Evolutionary conservation across 192 early-diverging fungal species (phyloP), one percentile per base, ranked within the genome.

Genomic region (Entophlyctis luteolus): DNA sequence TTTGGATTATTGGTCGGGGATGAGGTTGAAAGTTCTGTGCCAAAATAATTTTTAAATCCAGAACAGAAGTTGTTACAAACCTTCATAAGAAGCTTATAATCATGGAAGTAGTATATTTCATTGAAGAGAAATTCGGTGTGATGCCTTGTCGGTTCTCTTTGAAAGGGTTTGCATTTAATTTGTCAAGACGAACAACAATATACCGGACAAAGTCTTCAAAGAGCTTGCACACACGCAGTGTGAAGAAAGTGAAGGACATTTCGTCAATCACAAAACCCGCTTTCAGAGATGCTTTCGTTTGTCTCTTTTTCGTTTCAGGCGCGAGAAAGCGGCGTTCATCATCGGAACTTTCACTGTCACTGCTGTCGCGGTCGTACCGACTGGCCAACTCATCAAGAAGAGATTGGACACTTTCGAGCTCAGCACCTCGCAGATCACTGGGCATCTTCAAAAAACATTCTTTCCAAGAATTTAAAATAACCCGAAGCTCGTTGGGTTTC

Each of bases 1-100:
- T 89, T 60, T 94, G 93, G 27, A 95, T 79, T 2, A 88, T 84
- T 37, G 87, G 88, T 3, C 95, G 84, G 14, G 94, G 91, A 66
- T 91, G 88, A 4, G 93, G 84, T 31, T 84, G 79, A 66, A 98
- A 96, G 4, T 88, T 84, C 81, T 92, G n/a, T 23, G 22, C 23
- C 4, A 45, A 35, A 12, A 33, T 20, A 20, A 55, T 49, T 50
- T 12, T 12, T 10, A n/a, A n/a, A 16, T 20, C 14, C 25, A 14
- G 14, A 25, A 23, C 5, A 52, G 27, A 52, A 23, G 8, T 8
- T 4, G 25, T 33, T n/a, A 78, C 66, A 49, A 74, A 90, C 89
- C 77, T 87, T 88, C 75, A 90, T 83, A 50, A 91, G 81, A 6
- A 90, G 78, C n/a, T 76, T 79, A 28, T 82, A 79, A 62, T 88